Evolutionary conservation across 2,329 filamentous ascomycete genomes (phyloP), one percentile per base, ranked within the genome.

Genomic region (Alternaria arbusti): DNA sequence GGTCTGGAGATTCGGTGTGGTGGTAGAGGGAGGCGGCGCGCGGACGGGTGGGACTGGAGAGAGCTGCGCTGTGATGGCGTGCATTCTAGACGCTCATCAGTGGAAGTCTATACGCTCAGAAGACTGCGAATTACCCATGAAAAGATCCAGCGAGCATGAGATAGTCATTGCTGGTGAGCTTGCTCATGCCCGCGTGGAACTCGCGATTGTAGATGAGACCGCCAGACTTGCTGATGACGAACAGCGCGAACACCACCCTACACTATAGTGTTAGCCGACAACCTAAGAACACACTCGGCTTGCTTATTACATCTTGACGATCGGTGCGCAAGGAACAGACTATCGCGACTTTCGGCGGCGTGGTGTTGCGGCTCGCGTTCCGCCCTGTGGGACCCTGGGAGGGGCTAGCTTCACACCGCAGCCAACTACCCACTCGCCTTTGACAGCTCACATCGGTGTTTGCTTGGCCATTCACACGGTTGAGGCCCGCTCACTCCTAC

Each of bases 171-270:
- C 93, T 95, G 71, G 89, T 92, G 72, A 99, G 90, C 79, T 95
- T 93, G 80, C 92, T 92, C 63, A 99, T 87, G 64, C 89, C 91
- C 46, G 95, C 89, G 74, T 94, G 90, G 81, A 99, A 98, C 77
- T 93, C 92, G 73, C 94, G 93, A 82, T 98, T 95, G 86, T 97
- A 99, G 82, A 99, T 90, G 57, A 99, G 87, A 74, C 96, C 96
- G 64, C 94, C 96, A 69, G 96, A 94, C 87, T 99, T 99, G 86
- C 97, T 98, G 85, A 99, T 97, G 80, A 99, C 91, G 80, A 98
- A 94, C 77, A 99, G 90, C 63, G 94, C 90, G 81, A 96, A 96
- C 80, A 99, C 91, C 70, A 94, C 92, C 96, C 94, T 98, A 72
- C 49, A 52, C 49, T n/a, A 17, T 40, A 25, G 8, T 17, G 15